Evolutionary conservation across 768 basidiomycete species (phyloP), one percentile per base, ranked within the genome.

Genomic region (Roridomyces roridus): DNA sequence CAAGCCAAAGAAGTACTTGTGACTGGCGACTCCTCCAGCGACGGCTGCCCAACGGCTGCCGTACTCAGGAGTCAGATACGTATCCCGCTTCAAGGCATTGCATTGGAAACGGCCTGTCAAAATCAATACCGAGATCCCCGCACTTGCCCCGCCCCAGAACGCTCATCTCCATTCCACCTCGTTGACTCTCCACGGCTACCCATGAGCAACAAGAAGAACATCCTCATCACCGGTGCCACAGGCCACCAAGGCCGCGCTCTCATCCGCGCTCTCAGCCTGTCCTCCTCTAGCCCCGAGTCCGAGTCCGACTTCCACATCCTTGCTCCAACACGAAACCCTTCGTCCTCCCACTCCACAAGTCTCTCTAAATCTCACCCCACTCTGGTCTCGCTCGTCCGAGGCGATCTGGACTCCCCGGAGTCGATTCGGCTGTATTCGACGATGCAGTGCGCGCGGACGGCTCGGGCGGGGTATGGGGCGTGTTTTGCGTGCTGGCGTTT

Each of bases 181-280:
- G n/a, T n/a, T n/a, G n/a, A n/a, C n/a, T n/a, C n/a, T n/a, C n/a
- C n/a, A n/a, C n/a, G n/a, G n/a, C n/a, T n/a, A n/a, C n/a, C n/a
- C n/a, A n/a, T n/a, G n/a, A n/a, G n/a, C n/a, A n/a, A n/a, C n/a
- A n/a, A n/a, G n/a, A n/a, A n/a, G n/a, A n/a, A n/a, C n/a, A n/a
- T n/a, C n/a, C n/a, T n/a, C n/a, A 70, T 77, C 36, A 64, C 66
- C 23, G 76, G 75, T 1, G 74, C 76, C 10, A 77, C 76, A 15
- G 76, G 76, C 14, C 69, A 68, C 44, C 76, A 77, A 68, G 76
- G 76, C 14, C 47, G 52, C 25, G 69, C 75, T 1, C 45, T 77
- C 21, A 71, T 77, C 45, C 45, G 64, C 7, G 66, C 73, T 23
- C 63, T 72, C 14, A 61, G 46, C 41, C 61, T 62, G 15, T 46